Percentiles rank a stretch among this genome's conserved stretches.
Conservation (phyloP, 345 rosid genomes). For the Sapria himalayana region DNA sequence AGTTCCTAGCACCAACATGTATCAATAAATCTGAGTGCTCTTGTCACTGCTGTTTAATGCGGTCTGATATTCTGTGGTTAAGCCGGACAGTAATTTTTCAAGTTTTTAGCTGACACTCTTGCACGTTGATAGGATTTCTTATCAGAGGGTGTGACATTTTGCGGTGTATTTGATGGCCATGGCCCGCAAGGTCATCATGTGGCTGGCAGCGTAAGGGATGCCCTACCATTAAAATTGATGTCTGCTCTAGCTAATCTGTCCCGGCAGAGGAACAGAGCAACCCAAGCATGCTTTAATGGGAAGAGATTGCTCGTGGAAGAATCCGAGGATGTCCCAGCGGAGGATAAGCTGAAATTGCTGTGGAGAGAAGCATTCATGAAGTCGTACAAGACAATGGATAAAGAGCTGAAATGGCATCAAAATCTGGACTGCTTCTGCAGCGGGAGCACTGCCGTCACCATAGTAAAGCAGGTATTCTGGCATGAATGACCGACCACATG, state of each 20-base stretch:
- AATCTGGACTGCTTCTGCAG: constrained; percentile 96
- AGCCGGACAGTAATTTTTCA: no score
- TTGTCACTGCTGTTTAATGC: no score
- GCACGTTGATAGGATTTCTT: constrained; percentile 51
- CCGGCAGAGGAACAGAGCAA: constrained; percentile 30
- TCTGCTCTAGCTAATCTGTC: constrained; percentile 34
- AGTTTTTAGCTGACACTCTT: no score
- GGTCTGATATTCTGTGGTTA: no score
- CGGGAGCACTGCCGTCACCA: constrained; percentile 85
- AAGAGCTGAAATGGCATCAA: constrained; percentile 84
- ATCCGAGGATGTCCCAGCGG: constrained; percentile 12
- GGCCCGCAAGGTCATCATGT: constrained; percentile 99
- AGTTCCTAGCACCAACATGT: no score
- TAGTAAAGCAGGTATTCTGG: constrained; percentile 76
- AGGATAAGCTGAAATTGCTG: constrained; percentile 27
- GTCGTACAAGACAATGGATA: constrained; percentile 89
- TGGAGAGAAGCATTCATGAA: constrained; percentile 89
- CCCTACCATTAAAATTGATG: constrained; percentile 58
- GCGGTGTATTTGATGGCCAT: constrained; percentile 97
- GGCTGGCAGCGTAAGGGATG: constrained; percentile 86
- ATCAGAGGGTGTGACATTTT: constrained; percentile 72
- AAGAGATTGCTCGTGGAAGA: constrained; percentile 31
- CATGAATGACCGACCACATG: constrained; percentile 3
- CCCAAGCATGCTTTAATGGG: constrained; percentile 27
- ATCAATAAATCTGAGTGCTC: no score